Conservation (phyloP, 768 basidiomycete genomes). For the Phylloporus rhodoxanthus region DNA sequence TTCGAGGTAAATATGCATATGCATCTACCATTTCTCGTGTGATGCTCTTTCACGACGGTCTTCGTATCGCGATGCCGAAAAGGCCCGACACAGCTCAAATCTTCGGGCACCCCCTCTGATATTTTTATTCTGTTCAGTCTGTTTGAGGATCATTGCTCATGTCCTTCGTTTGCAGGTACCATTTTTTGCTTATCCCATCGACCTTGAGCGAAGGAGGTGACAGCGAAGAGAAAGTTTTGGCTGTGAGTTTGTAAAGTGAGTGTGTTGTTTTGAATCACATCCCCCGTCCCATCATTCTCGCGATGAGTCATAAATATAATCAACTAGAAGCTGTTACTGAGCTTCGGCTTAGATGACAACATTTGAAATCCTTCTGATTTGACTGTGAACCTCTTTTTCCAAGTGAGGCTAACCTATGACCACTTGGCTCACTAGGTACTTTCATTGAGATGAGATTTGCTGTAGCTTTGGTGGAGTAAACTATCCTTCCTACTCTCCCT, state of each 20-base stretch:
- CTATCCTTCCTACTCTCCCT: background rate
- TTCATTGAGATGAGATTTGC: background rate
- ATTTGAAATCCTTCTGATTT: slow-evolving; percentile 34
- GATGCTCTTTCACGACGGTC: slow-evolving; percentile 70
- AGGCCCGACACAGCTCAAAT: slow-evolving; percentile 88
- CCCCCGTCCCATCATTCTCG: background rate
- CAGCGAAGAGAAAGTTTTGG: too few species aligned
- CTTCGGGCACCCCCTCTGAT: slow-evolving; percentile 74
- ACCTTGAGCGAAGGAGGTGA: too few species aligned
- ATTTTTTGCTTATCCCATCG: background rate
- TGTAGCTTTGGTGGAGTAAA: too few species aligned
- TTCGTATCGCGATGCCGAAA: slow-evolving; percentile 85
- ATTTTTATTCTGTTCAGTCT: slow-evolving; percentile 3
- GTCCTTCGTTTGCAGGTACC: background rate
- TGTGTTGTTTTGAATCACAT: too few species aligned
- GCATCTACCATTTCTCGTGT: background rate
- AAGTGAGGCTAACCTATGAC: background rate
- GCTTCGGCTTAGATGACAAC: slow-evolving; percentile 58
- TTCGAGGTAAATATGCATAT: slow-evolving; percentile 8
- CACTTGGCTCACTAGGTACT: background rate
- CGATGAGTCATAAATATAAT: slow-evolving; percentile 43
- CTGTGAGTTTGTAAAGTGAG: slow-evolving; percentile 2
- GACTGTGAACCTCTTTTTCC: background rate
- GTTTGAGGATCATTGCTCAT: background rate
- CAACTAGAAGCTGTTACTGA: slow-evolving; percentile 92